Evolutionary conservation across 139 green algal species (phyloP), one percentile per base, ranked within the genome.

Genomic region (Mesotaenium endlicherianum): DNA sequence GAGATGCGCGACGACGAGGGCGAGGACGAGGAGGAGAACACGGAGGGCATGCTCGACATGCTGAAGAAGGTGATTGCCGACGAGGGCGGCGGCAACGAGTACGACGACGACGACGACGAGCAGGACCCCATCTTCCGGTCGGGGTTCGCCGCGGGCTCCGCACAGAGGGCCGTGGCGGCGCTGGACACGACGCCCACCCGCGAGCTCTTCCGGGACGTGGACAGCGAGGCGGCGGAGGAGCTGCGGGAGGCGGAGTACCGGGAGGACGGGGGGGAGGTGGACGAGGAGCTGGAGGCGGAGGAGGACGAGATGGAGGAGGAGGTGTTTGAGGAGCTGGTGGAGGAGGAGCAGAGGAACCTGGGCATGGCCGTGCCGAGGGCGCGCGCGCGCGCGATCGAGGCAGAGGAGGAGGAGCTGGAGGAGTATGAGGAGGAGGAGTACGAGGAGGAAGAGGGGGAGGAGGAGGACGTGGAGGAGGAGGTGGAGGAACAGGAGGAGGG

Each of bases 391-490:
- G 64, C 40, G 14, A 14, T 26, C 64, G 40, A 75, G 14, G 17
- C 14, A 39, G 64, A 75, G 14, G 64, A 14, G 17, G 64, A 75
- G 14, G 40, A 14, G 14, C 16, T 41, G 31, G 75, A 38, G 57
- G 11, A 40, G 31, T 38, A 16, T 5, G 47, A 80, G 3, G 75
- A 82, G 75, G 75, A 82, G 36, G 53, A 77, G 30, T 11, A 80
- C 14, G 53, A 77, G 30, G 75, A 82, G 75, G 60, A 79, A 34
- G 75, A 82, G 55, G 41, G 47, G 31, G 75, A 38, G 31, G 75
- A 16, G 36, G 41, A 80, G 55, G 36, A 55, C 42, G 57, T 42
- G 26, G 75, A 80, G 17, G 75, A 82, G 75, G 75, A 82, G 14
- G 75, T 71, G 55, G 47, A 80, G 30, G 50, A 81, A 5, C 34